Percentiles rank a stretch among this genome's conserved stretches.
Conservation (phyloP, 2,329 filamentous ascomycete genomes). For the Pseudogymnoascus sp. region DNA sequence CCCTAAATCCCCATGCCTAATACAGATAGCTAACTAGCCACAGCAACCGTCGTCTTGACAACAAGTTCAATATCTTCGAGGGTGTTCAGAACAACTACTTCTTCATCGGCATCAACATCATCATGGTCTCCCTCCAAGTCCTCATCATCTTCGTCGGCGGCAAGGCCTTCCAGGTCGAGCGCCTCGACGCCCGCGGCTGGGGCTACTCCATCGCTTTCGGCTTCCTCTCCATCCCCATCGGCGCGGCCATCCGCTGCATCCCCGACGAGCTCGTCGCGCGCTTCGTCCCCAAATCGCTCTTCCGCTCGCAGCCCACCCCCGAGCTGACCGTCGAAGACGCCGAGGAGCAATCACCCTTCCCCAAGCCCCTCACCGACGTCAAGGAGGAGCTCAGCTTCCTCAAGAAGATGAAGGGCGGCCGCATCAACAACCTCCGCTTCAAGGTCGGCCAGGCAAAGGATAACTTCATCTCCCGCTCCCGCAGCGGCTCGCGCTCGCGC, state of each 20-base stretch:
- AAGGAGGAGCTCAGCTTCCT: conserved; percentile 74
- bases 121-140: conserved; percentile 85
- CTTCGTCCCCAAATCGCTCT: conserved; percentile 25
- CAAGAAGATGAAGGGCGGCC: conserved; percentile 71
- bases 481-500: conserved; percentile 54
- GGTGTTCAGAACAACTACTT: conserved; percentile 77
- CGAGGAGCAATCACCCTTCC: conserved; percentile 58
- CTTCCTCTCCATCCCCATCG: conserved; percentile 75
- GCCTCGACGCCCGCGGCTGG: conserved; percentile 71
- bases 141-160: conserved; percentile 87
- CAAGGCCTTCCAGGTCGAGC: conserved; percentile 57
- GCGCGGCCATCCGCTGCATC: conserved; percentile 69
- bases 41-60: conserved; percentile 85
- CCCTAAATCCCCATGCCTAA: conserved; percentile 12
- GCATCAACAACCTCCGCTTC: conserved; percentile 73
- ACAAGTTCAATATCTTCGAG: conserved; percentile 92
- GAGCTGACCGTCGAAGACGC: conserved; percentile 55
- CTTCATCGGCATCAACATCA: conserved; percentile 74
- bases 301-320: conserved; percentile 21
- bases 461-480: conserved; percentile 52
- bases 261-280: conserved; percentile 50
- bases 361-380: conserved; percentile 63
- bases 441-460: conserved; percentile 68
- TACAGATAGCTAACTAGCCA: conserved; percentile 18
- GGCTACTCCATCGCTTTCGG: conserved; percentile 78